Evolutionary conservation across 805 yeast species (phyloP).

Genomic region (Metschnikowia kofuensis): DNA sequence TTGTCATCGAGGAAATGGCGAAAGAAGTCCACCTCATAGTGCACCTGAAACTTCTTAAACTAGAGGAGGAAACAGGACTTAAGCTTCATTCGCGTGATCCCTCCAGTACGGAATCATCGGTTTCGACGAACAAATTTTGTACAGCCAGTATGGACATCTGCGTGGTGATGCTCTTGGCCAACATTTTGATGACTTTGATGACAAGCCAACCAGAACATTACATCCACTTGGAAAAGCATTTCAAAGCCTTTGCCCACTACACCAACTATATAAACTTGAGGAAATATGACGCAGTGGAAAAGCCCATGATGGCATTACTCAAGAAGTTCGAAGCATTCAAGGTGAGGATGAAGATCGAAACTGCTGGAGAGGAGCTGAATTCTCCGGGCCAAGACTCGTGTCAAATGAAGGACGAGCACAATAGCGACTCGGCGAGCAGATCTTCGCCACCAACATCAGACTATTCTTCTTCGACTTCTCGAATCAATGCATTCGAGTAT

Average conservation of each 20-base stretch:
- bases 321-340: constrained; percentile 10
- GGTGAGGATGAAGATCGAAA: constrained; percentile 1
- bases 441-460: constrained; percentile 7
- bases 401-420: background rate
- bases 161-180: constrained; percentile 15
- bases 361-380: background rate
- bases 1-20: constrained; percentile 18
- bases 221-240: constrained; percentile 16
- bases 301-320: constrained; percentile 14
- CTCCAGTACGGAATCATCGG: background rate
- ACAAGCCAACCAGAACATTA: constrained; percentile 18
- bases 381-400: too few species aligned
- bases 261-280: constrained; percentile 14
- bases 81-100: background rate
- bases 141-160: constrained; percentile 18
- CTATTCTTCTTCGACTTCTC: background rate
- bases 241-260: constrained; percentile 14
- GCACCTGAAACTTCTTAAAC: constrained; percentile 9
- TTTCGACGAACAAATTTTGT: constrained; percentile 7
- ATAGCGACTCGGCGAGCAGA: background rate
- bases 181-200: constrained; percentile 15
- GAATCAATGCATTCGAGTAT: too few species aligned
- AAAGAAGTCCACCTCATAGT: constrained; percentile 15
- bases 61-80: constrained; percentile 7
- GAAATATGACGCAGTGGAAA: constrained; percentile 16